Evolutionary conservation across 305 asterid species (phyloP).

Genomic region (Fraxinus nigra): DNA sequence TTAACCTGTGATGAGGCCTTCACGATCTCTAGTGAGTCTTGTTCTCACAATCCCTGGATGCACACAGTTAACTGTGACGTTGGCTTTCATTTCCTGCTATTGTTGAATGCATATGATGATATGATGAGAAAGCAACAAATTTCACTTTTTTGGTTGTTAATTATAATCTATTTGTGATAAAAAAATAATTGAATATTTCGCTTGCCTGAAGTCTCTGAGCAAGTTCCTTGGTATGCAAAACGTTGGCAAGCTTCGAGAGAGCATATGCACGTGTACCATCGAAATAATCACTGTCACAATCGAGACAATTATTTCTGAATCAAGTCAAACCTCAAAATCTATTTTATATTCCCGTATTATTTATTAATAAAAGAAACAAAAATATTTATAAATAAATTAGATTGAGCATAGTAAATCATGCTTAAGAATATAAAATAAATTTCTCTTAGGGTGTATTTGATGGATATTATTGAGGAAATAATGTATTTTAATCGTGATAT

Average conservation of each 20-base stretch:
- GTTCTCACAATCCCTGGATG: slow-evolving; percentile 98
- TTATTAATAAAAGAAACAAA: not conserved
- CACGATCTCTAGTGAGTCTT: slow-evolving; percentile 82
- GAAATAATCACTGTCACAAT: slow-evolving; percentile 61
- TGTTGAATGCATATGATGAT: not conserved
- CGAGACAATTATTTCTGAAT: slow-evolving; percentile 25
- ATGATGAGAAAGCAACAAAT: slow-evolving; percentile 33
- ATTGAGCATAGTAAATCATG: not conserved
- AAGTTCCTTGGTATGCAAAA: slow-evolving; percentile 93
- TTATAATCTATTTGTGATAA: not conserved
- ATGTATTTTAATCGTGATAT: too few relatives aligned
- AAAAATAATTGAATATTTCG: not conserved
- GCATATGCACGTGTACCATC: slow-evolving; percentile 99
- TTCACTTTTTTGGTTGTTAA: slow-evolving; percentile 6
- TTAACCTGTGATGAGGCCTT: slow-evolving; percentile 71
- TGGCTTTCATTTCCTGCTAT: slow-evolving; percentile 75
- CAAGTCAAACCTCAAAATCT: slow-evolving; percentile 33
- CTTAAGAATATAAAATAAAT: not conserved
- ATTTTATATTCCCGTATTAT: not conserved
- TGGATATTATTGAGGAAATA: too few relatives aligned
- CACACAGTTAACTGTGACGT: slow-evolving; percentile 82
- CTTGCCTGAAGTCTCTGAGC: slow-evolving; percentile 64
- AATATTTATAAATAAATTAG: not conserved
- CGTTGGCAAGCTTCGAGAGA: slow-evolving; percentile 96
- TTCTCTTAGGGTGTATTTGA: too few relatives aligned